phyloP scores from a whole-genome alignment of 2,329 filamentous ascomycete genomes.

The Ceratocystis eucalypticola region DNA sequence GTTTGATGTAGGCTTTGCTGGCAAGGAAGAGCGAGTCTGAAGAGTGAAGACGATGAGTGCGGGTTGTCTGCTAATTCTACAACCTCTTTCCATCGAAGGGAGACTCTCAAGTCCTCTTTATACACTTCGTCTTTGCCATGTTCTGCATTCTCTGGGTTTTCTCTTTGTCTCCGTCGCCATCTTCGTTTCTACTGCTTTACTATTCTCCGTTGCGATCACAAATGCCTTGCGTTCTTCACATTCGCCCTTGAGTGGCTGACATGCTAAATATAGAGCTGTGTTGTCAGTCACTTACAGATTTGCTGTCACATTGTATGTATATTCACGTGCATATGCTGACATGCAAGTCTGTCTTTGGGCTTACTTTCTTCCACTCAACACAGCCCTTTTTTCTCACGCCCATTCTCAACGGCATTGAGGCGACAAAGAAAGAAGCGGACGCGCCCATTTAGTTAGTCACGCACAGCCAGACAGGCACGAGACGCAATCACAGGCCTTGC shows the following conservation, averaged over 20 bases:
- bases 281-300: background rate
- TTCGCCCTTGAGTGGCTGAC: background rate
- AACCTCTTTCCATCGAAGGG: background rate
- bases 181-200: background rate
- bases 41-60: background rate
- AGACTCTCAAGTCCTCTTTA: background rate
- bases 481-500: background rate
- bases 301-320: background rate
- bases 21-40: background rate
- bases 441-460: background rate
- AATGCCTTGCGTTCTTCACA: background rate
- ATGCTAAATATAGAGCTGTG: slow-evolving; percentile 1
- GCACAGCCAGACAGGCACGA: background rate
- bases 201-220: background rate
- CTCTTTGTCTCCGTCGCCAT: background rate
- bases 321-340: background rate
- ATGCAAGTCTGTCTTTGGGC: background rate
- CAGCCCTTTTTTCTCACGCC: background rate
- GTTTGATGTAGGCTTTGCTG: slow-evolving; percentile 21
- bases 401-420: background rate
- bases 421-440: background rate
- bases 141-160: background rate
- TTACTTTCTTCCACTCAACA: background rate
- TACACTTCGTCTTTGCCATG: background rate
- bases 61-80: background rate